Percentiles rank a stretch among this genome's conserved stretches.
Evolutionary conservation across 1,284 basidiomycete genomes (phyloP).

Genomic region (Ustilago vetiveriae): DNA sequence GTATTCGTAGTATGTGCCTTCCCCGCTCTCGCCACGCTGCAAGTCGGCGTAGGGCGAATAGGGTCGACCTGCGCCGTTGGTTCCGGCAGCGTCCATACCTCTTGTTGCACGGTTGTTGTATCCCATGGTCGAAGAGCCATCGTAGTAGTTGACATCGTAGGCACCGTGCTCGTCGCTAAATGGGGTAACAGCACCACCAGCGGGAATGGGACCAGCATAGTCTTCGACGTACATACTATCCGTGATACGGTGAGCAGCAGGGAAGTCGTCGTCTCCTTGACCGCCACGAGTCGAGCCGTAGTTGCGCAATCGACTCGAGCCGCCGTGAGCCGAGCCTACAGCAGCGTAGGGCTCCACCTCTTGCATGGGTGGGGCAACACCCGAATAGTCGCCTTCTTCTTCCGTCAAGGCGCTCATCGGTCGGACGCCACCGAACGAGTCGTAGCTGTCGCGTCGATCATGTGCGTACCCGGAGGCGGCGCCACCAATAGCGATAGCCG

Average conservation of each 20-base stretch:
- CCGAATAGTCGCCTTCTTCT: slow-evolving; percentile 18
- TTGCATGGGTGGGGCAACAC: slow-evolving; percentile 36
- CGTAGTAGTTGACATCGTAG: slow-evolving; percentile 51
- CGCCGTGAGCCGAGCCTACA: slow-evolving; percentile 15
- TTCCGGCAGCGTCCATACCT: slow-evolving; percentile 41
- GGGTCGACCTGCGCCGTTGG: slow-evolving; percentile 7
- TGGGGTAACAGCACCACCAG: slow-evolving; percentile 14
- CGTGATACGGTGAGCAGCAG: slow-evolving; percentile 17
- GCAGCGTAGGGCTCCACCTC: slow-evolving; percentile 30
- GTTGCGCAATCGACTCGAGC: slow-evolving; percentile 26
- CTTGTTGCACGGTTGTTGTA: slow-evolving; percentile 45
- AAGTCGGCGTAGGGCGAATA: slow-evolving; percentile 49
- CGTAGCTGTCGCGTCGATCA: slow-evolving; percentile 30
- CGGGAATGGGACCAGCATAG: background rate
- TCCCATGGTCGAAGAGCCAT: slow-evolving; percentile 24
- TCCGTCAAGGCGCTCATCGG: slow-evolving; percentile 39
- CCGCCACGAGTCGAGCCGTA: slow-evolving; percentile 32
- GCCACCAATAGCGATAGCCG: slow-evolving; percentile 41
- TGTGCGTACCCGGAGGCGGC: slow-evolving; percentile 28
- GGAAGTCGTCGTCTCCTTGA: slow-evolving; percentile 6
- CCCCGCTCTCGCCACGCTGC: slow-evolving; percentile 22
- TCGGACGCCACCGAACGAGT: slow-evolving; percentile 32
- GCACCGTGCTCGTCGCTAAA: slow-evolving; percentile 41
- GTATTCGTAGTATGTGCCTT: slow-evolving; percentile 18
- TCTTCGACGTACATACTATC: slow-evolving; percentile 32